Base-by-base conservation (phyloP, 345 rosid species). In the Mangifera indica region DNA sequence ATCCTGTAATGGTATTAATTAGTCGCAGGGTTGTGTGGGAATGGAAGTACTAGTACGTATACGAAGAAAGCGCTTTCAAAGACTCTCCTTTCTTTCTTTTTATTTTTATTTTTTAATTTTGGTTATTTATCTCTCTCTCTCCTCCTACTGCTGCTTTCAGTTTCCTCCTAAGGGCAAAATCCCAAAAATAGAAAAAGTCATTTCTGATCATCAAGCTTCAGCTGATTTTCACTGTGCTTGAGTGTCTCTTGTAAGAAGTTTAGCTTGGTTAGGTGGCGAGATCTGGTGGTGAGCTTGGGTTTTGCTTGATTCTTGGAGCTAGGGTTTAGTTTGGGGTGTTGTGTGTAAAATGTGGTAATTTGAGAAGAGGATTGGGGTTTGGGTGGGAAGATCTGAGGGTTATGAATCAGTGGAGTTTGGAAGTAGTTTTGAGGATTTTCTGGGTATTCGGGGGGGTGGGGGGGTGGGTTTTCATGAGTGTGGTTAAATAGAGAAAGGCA, bases 401-500 rank as follows among this genome's bases (percentile, higher is more conserved):
- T 68, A 75, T 68, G 79, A 75, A 70, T 79, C 72, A 60, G 48
- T 56, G 66, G 76, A 68, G 61, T 63, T 55, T 67, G 24, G 74
- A 48, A 49, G 71, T 49, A 18, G 40, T 7, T 24, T n/a, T 10
- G 48, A 24, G 29, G 7, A 15, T 20, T 20, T 34, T 62, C 5
- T 64, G 57, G 20, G 26, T 24, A 46, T 34, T 52, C 44, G 48
- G 51, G 59, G 69, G 42, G 63, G 71, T 1, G 71, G 67, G 72
- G 18, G 48, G 25, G 69, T 49, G 59, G 58, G 67, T 65, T 60
- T 67, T 55, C 21, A 42, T 73, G 68, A 44, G 55, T 63, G 69
- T 54, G 12, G 34, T 21, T 11, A 51, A 60, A 24, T 49, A n/a
- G 73, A 49, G 63, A 29, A 34, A 63, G 67, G 45, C 18, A n/a